Evolutionary conservation across 2,329 filamentous ascomycete genomes (phyloP).

Genomic region (Aspergillus ochraceus): DNA sequence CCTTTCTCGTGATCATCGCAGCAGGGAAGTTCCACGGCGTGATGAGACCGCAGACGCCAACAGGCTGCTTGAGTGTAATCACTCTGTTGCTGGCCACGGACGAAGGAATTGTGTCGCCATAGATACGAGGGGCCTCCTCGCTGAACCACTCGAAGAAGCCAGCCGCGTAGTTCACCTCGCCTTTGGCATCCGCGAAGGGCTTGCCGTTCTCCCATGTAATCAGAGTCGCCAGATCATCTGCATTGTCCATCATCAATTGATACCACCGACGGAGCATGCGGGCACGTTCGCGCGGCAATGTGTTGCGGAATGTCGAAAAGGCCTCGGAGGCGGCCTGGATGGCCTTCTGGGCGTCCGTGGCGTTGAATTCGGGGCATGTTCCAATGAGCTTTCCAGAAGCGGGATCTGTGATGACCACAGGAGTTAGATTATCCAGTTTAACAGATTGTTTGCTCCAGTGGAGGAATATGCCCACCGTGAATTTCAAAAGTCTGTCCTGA

Average conservation of each 20-base stretch:
- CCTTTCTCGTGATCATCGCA: constrained; percentile 55
- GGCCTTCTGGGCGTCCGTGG: constrained; percentile 73
- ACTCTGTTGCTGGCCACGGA: constrained; percentile 60
- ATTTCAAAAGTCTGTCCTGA: constrained; percentile 93
- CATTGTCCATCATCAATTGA: constrained; percentile 65
- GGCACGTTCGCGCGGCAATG: constrained; percentile 60
- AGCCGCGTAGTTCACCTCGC: constrained; percentile 60
- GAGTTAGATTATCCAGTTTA: background rate
- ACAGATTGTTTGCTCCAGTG: too few species aligned
- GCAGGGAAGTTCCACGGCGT: constrained; percentile 67
- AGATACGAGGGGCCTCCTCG: constrained; percentile 59
- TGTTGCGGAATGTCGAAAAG: constrained; percentile 60
- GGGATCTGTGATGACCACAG: constrained; percentile 61
- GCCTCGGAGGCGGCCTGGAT: constrained; percentile 81
- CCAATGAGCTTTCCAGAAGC: constrained; percentile 79
- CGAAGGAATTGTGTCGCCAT: constrained; percentile 63
- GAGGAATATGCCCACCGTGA: constrained; percentile 52
- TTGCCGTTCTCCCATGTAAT: constrained; percentile 73
- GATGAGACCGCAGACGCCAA: constrained; percentile 67
- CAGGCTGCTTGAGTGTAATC: constrained; percentile 64
- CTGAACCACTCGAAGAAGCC: constrained; percentile 65
- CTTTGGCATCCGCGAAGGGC: constrained; percentile 60
- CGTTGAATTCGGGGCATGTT: constrained; percentile 76
- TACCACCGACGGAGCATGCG: constrained; percentile 67
- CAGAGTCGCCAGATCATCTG: constrained; percentile 64